Conservation (phyloP, 2,329 filamentous ascomycete genomes). For the Magnaporthales sp. region DNA sequence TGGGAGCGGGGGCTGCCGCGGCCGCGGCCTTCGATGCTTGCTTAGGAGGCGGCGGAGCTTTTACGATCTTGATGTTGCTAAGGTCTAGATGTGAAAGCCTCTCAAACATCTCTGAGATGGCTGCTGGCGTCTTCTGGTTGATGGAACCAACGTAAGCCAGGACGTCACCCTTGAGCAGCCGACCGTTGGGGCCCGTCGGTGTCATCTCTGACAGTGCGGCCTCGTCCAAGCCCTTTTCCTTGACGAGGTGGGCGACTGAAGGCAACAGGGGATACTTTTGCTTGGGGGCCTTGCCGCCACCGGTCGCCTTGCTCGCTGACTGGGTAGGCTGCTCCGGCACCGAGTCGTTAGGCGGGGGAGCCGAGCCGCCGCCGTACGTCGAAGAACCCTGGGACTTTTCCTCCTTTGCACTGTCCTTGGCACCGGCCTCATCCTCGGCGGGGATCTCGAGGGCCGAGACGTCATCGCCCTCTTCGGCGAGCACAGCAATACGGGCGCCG, state of each 20-base stretch:
- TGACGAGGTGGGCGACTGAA: conserved; percentile 75
- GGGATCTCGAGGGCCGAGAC: conserved; percentile 66
- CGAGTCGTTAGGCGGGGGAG: conserved; percentile 8
- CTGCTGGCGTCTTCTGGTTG: conserved; percentile 59
- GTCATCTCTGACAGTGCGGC: conserved; percentile 74
- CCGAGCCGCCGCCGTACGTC: conserved; percentile 1
- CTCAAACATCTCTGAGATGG: conserved; percentile 61
- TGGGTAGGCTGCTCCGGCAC: conserved; percentile 8
- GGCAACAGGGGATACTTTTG: conserved; percentile 69
- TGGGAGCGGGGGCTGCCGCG: conserved; percentile 17
- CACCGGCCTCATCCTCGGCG: conserved; percentile 46
- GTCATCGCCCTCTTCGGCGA: conserved; percentile 77
- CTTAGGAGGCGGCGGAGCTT: conserved; percentile 20
- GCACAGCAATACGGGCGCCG: conserved; percentile 71
- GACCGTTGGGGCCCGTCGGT: conserved; percentile 77
- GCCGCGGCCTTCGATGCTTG: conserved; percentile 18
- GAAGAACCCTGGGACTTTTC: conserved; percentile 14
- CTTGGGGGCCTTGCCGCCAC: conserved; percentile 44
- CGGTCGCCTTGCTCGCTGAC: conserved; percentile 17
- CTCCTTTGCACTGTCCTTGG: conserved; percentile 16
- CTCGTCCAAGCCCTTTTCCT: conserved; percentile 67
- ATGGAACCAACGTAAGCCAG: conserved; percentile 82
- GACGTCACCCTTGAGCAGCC: conserved; percentile 90
- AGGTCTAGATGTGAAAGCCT: conserved; percentile 81
- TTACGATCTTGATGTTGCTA: conserved; percentile 85